Conservation (phyloP, 106 monocot genomes). For the Acorus calamus region DNA sequence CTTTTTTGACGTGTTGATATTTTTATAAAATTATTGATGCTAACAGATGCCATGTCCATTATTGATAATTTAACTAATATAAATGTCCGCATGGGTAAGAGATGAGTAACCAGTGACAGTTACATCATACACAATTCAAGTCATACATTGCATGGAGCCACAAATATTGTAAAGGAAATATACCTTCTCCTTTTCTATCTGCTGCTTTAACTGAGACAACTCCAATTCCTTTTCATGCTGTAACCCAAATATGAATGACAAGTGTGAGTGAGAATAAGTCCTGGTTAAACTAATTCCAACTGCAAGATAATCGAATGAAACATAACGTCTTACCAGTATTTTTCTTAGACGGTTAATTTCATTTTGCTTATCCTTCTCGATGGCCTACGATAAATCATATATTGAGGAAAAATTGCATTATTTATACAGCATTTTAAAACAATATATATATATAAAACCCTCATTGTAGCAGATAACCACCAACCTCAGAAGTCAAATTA, state of each 20-base stretch:
- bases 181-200: slow-evolving; percentile 71
- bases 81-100: too few relatives aligned
- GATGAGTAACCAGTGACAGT: too few relatives aligned
- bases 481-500: slow-evolving; percentile 20
- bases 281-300: not conserved
- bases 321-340: slow-evolving; percentile 36
- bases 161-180: not conserved
- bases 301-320: not conserved
- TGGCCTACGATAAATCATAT: slow-evolving; percentile 4
- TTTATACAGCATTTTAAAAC: not conserved
- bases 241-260: slow-evolving; percentile 1
- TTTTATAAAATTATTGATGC: too few relatives aligned
- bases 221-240: slow-evolving; percentile 64
- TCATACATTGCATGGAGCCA: too few relatives aligned
- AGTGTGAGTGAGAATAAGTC: slow-evolving; percentile 1
- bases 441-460: not conserved
- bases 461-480: slow-evolving; percentile 12
- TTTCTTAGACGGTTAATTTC: slow-evolving; percentile 34
- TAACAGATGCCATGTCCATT: too few relatives aligned
- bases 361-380: slow-evolving; percentile 15
- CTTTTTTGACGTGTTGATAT: too few relatives aligned
- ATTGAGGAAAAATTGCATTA: not conserved
- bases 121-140: too few relatives aligned
- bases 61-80: too few relatives aligned
- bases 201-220: slow-evolving; percentile 37